A percentile compares a stretch with the other conserved stretches of the same genome.
Evolutionary conservation across 2,329 filamentous ascomycete genomes (phyloP).

Genomic region (Chaetomium olivaceum): DNA sequence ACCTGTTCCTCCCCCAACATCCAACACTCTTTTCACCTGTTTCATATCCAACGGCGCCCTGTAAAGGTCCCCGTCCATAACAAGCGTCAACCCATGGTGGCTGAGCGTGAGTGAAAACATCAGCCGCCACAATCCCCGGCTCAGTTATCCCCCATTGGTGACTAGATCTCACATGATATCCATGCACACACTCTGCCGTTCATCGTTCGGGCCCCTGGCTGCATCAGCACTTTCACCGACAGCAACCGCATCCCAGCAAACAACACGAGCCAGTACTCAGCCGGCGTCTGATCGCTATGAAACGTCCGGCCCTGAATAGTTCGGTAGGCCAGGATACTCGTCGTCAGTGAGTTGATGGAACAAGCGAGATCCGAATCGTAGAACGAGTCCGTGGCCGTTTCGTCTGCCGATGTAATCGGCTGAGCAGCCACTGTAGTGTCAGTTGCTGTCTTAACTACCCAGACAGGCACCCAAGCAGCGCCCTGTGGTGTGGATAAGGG

Average conservation of each 20-base stretch:
- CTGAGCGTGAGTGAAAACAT: neutral
- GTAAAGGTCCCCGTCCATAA: constrained; percentile 22
- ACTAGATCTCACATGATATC: constrained; percentile 16
- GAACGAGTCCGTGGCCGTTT: constrained; percentile 23
- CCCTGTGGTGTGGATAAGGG: no score
- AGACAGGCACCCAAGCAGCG: no score
- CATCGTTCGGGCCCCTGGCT: constrained; percentile 27
- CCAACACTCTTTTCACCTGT: constrained; percentile 24
- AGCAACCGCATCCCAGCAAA: no score
- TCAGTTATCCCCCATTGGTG: no score
- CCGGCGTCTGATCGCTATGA: constrained; percentile 22
- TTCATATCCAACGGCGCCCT: constrained; percentile 22
- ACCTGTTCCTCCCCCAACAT: constrained; percentile 30
- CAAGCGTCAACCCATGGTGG: constrained; percentile 22
- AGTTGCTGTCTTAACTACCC: no score
- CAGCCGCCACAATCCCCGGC: neutral
- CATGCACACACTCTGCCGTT: constrained; percentile 21
- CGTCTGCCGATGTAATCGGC: neutral
- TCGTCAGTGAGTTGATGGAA: constrained; percentile 25
- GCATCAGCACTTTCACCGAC: neutral
- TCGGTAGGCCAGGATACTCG: constrained; percentile 27
- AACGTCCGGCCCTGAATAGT: constrained; percentile 28
- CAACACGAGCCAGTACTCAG: constrained; percentile 17
- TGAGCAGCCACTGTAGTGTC: no score
- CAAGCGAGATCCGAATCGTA: constrained; percentile 11